These are phyloP conservation scores for Potentilla sterilis DNA, from an alignment of 306 rosid species.

Conservation along the genomic window DNA sequence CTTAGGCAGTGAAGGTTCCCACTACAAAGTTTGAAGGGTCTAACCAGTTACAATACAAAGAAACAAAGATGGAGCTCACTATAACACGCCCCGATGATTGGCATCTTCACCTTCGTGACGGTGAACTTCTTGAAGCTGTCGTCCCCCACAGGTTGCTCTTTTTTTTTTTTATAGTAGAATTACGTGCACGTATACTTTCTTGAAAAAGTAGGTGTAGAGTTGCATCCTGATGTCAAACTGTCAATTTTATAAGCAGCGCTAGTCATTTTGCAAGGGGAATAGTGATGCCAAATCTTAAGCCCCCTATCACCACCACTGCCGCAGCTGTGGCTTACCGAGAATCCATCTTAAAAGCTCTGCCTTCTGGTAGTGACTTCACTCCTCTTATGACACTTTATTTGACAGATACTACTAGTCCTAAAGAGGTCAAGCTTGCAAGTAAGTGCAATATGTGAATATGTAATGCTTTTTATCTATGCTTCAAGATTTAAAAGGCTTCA, in stretches of 20 bases:
- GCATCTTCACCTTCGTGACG: too few species aligned
- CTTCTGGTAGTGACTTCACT: slow-evolving; percentile 55
- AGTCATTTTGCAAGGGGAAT: slow-evolving; percentile 77
- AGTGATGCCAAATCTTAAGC: slow-evolving; percentile 89
- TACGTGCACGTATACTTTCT: neutral
- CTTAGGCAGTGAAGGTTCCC: slow-evolving; percentile 32
- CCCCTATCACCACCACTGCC: slow-evolving; percentile 67
- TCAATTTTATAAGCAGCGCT: slow-evolving; percentile 54
- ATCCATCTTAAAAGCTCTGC: slow-evolving; percentile 70
- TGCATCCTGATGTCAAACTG: slow-evolving; percentile 20
- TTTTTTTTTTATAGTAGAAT: slow-evolving; percentile 10
- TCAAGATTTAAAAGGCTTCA: neutral
- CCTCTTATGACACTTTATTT: slow-evolving; percentile 94
- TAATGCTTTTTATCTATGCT: neutral
- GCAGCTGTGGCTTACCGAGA: slow-evolving; percentile 70
- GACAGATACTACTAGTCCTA: slow-evolving; percentile 66
- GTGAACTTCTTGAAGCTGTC: too few species aligned
- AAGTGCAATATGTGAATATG: slow-evolving; percentile 28
- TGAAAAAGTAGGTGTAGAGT: neutral
- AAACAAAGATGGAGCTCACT: neutral
- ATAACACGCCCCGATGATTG: too few species aligned
- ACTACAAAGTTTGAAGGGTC: slow-evolving; percentile 29
- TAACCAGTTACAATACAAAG: slow-evolving; percentile 25
- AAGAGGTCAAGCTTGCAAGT: slow-evolving; percentile 79
- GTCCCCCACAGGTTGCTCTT: neutral